Evolutionary conservation across 805 yeast species (phyloP).

Genomic region (Sugiyamaella boreocaroliniensis): DNA sequence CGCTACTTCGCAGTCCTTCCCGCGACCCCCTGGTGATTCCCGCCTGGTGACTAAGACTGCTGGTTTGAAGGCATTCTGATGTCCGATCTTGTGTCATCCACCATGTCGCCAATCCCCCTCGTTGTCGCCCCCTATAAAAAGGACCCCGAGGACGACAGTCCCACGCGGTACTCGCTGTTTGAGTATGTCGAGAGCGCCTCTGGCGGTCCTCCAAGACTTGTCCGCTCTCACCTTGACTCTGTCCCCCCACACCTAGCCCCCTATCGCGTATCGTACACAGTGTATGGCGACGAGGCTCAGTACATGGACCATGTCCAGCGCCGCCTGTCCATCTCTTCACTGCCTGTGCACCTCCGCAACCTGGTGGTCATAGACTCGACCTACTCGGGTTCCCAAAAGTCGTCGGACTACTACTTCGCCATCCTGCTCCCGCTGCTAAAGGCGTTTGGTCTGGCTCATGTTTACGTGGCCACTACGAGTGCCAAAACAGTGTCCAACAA

Average conservation of each 20-base stretch:
- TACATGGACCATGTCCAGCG: neutral
- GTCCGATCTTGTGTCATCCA: no score
- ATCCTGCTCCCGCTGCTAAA: conserved; percentile 30
- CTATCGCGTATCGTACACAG: neutral
- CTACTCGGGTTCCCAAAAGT: conserved; percentile 25
- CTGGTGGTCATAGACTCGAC: conserved; percentile 32
- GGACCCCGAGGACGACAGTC: neutral
- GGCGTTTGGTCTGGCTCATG: conserved; percentile 29
- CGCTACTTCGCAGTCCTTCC: no score
- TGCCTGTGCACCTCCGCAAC: conserved; percentile 22
- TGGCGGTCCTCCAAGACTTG: conserved; percentile 1
- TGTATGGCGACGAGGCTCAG: neutral
- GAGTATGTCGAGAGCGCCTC: neutral
- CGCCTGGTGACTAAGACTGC: no score
- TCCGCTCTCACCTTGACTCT: conserved; percentile 3
- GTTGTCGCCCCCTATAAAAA: conserved; percentile 4
- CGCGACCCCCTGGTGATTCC: no score
- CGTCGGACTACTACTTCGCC: conserved; percentile 25
- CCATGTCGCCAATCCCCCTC: conserved; percentile 1
- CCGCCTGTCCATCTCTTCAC: conserved; percentile 3
- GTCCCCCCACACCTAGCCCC: conserved; percentile 9
- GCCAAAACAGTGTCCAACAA: conserved; percentile 27
- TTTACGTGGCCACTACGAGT: conserved; percentile 31
- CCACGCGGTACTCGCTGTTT: neutral
- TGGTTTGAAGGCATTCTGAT: no score